Evolutionary conservation across 106 monocot species (phyloP).

Genomic region (Chionographis japonica): DNA sequence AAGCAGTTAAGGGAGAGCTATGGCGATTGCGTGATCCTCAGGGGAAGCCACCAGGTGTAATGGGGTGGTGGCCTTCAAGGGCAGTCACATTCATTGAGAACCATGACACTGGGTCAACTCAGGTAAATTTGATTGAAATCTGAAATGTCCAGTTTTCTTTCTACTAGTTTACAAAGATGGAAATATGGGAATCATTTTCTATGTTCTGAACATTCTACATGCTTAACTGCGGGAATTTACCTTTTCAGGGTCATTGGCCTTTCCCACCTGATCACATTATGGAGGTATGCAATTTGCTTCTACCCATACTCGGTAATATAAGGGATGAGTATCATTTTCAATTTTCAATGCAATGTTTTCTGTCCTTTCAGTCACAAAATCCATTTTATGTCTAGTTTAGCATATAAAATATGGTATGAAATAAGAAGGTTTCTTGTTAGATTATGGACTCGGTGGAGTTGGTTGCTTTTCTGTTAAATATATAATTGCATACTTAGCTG

Average conservation of each 20-base stretch:
- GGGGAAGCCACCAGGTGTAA: slow-evolving; percentile 74
- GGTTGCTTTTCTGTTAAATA: too few species aligned
- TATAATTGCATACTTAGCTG: too few species aligned
- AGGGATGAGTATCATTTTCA: not conserved
- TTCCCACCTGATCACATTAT: slow-evolving; percentile 73
- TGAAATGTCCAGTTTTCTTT: not conserved
- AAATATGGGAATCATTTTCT: not conserved
- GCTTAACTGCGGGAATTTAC: not conserved
- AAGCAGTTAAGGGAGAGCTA: slow-evolving; percentile 76
- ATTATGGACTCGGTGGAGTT: too few species aligned
- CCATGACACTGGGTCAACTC: slow-evolving; percentile 89
- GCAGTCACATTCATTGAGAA: slow-evolving; percentile 87
- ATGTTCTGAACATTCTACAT: not conserved
- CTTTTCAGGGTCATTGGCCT: slow-evolving; percentile 80
- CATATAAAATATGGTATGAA: too few species aligned
- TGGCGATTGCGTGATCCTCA: slow-evolving; percentile 74
- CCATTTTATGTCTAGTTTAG: too few species aligned
- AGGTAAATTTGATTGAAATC: slow-evolving; percentile 33
- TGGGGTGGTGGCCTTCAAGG: slow-evolving; percentile 94
- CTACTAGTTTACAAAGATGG: not conserved
- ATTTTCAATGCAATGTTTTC: not conserved
- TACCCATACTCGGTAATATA: too few species aligned
- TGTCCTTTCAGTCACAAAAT: too few species aligned
- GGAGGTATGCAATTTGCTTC: slow-evolving; percentile 40
- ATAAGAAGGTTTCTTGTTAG: too few species aligned